Evolutionary conservation across 352 stramenopile species (phyloP), one percentile per base, ranked within the genome.

Genomic region (Pythium insidiosum): DNA sequence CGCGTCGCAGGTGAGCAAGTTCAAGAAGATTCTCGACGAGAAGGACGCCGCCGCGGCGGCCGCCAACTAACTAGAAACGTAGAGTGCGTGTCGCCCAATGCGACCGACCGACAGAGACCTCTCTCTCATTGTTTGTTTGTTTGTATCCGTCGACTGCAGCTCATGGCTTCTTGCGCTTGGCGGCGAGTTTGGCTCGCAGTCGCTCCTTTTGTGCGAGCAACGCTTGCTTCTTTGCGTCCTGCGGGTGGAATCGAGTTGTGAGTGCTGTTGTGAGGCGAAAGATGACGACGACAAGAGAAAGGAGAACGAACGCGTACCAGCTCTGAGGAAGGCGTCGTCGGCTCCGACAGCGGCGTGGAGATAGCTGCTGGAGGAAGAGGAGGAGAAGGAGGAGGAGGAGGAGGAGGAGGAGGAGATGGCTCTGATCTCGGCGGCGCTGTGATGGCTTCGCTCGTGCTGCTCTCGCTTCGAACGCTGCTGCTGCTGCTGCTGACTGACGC

Each of bases 1-100:
- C 46, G 60, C 82, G 12, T 88, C 77, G 23, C 74, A 90, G 43
- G 79, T 91, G 38, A 82, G 84, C 57, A 77, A 73, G 47, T 87
- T 80, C 43, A 84, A 86, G 51, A 90, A 90, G 58, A 57, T 84
- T 40, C 54, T 94, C 25, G 70, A 50, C 6, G 76, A 91, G 53
- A 87, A 85, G 39, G 66, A 86, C 55, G 50, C 53, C 29, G 53
- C 51, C 5, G 62, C 53, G 4, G 65, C 61, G 12, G 48, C 47
- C 11, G 46, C 53, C 7, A 43, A 44, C 35, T 51, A 63, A 39
- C 37, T 57, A 48, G 47, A 50, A 26, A 19, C 28, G 37, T 25
- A 33, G 23, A 31, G 29, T 38, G 23, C 20, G n/a, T n/a, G n/a
- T n/a, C n/a, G n/a, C n/a, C n/a, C n/a, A n/a, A n/a, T n/a, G n/a